Base-by-base conservation (phyloP, 495 filamentous ascomycete species). In the Penicillium canescens region DNA sequence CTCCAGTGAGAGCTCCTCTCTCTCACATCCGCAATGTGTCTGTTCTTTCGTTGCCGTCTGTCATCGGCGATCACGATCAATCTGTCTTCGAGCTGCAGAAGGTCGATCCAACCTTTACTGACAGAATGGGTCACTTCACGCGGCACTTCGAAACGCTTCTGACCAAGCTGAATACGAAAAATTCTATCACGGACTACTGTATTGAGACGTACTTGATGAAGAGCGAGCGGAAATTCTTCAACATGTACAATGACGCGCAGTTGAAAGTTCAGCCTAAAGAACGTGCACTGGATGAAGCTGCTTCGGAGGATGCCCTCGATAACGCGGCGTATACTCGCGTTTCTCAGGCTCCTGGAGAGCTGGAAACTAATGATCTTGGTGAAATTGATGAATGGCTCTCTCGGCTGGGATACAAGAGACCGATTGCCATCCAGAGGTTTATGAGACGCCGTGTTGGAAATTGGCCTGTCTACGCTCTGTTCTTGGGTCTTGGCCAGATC, bases 61-160 rank as follows among this genome's bases (percentile, higher is more conserved):
- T 61, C 10, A 50, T 61, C 14, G 42, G 39, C 4, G 58, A 61
- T 11, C 58, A 61, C 18, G 46, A 56, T 3, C 35, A 42, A 36
- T 41, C 55, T 18, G 35, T 50, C 12, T 82, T 81, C 59, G 73
- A 78, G 59, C 75, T 87, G 21, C 84, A 87, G 55, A 80, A 85
- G 53, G 81, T 86, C n/a, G 80, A 86, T 53, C 84, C 83, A 23
- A 84, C 81, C 70, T 88, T 88, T 69, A 86, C 80, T n/a, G 85
- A 88, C 62, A 74, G 78, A 4, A 80, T 74, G 21, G 82, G 82
- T 12, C 59, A 78, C 23, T 87, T 82, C 66, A 80, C 81, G 20
- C 65, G 74, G 21, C 69, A 69, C 36, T 88, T 86, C 53, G 76
- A 82, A 42, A 74, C 79, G 56, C 74, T 83, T 4, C 73, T 80